These are phyloP conservation scores for Ophiosphaerella korrae DNA, from an alignment of 2,329 filamentous ascomycete genomes.

Conservation along the genomic window DNA sequence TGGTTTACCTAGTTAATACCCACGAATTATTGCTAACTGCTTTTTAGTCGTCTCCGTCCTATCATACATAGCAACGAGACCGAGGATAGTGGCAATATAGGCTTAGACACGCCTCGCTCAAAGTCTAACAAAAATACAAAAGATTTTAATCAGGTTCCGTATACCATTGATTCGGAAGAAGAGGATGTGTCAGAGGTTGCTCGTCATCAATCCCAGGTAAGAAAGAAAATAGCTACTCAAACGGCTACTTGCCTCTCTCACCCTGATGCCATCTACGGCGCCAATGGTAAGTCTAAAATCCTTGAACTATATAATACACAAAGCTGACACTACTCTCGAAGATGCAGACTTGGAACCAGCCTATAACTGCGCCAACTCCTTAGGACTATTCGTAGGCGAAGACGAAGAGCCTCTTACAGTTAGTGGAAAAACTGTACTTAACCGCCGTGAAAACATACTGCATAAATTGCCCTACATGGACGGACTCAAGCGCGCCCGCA, in stretches of 20 bases:
- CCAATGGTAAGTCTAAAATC: too few species aligned
- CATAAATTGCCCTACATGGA: slow-evolving; percentile 8
- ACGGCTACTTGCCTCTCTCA: too few species aligned
- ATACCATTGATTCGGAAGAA: too few species aligned
- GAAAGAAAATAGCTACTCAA: too few species aligned
- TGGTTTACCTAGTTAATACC: too few species aligned
- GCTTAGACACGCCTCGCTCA: neutral
- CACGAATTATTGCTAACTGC: neutral
- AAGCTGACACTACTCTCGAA: too few species aligned
- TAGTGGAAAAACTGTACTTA: neutral
- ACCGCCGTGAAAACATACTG: neutral
- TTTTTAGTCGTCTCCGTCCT: neutral
- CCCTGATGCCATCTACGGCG: too few species aligned
- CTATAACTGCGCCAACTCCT: neutral
- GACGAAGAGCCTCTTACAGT: neutral
- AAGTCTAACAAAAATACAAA: neutral
- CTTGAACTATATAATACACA: too few species aligned
- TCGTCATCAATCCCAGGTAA: too few species aligned
- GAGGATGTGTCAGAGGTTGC: too few species aligned
- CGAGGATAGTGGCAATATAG: neutral
- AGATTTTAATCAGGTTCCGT: too few species aligned
- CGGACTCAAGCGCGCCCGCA: slow-evolving; percentile 21
- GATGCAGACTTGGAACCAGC: neutral
- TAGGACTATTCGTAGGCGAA: slow-evolving; percentile 15
- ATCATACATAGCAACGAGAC: neutral